Conservation (phyloP, 495 filamentous ascomycete genomes). For the Penicillium manginii region DNA sequence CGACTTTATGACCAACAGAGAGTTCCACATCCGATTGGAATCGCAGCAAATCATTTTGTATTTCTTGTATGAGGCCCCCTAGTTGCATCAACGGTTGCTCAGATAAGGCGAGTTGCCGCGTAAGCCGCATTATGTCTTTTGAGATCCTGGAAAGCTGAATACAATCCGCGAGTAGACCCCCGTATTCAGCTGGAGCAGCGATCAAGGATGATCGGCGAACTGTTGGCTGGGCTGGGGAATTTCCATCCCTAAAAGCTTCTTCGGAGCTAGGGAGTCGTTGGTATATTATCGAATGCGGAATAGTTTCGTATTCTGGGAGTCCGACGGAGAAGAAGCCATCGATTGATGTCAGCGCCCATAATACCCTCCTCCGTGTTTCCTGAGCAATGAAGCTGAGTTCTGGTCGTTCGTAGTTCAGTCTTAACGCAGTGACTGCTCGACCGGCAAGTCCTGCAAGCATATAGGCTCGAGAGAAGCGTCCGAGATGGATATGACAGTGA, state of each 20-base stretch:
- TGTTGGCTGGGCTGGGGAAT: background rate
- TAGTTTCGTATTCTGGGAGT: slow-evolving; percentile 23
- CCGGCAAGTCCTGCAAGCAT: slow-evolving; percentile 25
- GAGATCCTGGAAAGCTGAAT: slow-evolving; percentile 19
- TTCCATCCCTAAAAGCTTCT: slow-evolving; percentile 15
- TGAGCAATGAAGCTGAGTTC: slow-evolving; percentile 23
- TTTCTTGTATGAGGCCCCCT: slow-evolving; percentile 15
- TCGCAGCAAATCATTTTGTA: slow-evolving; percentile 20
- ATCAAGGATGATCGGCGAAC: too few relatives aligned
- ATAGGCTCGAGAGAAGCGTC: slow-evolving; percentile 17
- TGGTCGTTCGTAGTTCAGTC: slow-evolving; percentile 23
- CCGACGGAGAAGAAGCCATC: slow-evolving; percentile 25
- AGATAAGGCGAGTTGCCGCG: slow-evolving; percentile 17
- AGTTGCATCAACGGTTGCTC: slow-evolving; percentile 20
- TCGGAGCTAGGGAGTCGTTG: slow-evolving; percentile 22
- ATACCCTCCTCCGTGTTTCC: slow-evolving; percentile 24
- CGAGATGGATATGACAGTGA: slow-evolving; percentile 19
- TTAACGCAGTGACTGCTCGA: slow-evolving; percentile 18
- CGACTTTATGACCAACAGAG: slow-evolving; percentile 9
- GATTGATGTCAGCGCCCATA: slow-evolving; percentile 23
- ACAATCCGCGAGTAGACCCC: slow-evolving; percentile 10
- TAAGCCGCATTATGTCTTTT: slow-evolving; percentile 23
- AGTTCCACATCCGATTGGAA: slow-evolving; percentile 13
- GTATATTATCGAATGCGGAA: slow-evolving; percentile 23
- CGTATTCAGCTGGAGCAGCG: background rate